Base-by-base conservation (phyloP, 345 rosid genomes). In the Pseudoturritis turrita region DNA sequence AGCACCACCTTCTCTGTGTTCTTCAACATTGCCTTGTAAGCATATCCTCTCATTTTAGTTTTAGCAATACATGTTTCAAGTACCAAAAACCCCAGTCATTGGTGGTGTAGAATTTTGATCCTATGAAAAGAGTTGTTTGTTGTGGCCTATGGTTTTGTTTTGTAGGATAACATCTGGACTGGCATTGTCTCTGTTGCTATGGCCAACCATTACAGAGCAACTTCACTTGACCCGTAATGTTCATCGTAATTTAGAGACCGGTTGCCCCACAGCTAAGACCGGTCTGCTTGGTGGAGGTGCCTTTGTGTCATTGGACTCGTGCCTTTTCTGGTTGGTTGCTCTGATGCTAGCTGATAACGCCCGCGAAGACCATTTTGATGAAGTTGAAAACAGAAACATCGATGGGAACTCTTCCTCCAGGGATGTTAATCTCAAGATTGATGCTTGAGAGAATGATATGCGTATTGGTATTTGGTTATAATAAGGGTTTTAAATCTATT, bases 231-330 rank as follows among this genome's bases (percentile, higher is more conserved):
- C 68, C 10, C 79, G 81, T 46, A 89, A 85, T 17, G 85, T 91
- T 13, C 91, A 91, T 67, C 76, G 40, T 33, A 81, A 82, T 72
- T 63, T 77, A 7, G 57, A 77, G 39, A 77, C 85, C 9, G 69
- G n/a, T 6, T 91, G 97, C 83, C 91, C 86, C 23, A 89, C 97
- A 0, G 97, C 97, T 18, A 91, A 89, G 78, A 86, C 96, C 18
- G 96, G 96, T 49, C 79, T 89, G 50, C 82, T 91, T 3, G 96
- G 96, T 35, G 97, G 97, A 2, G 91, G 91, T 22, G 96, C 97
- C 5, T 89, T 89, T 73, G 80, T 87, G 17, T 91, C 96, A 10
- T 86, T 89, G 13, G 91, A 89, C 73, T 83, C 96, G 10, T 78
- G 91, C 40, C 87, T 87, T 66, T 86, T 91, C 81, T 91, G 96